Evolutionary conservation across 2,329 filamentous ascomycete species (phyloP).

Genomic region (Sclerotinia glacialis): DNA sequence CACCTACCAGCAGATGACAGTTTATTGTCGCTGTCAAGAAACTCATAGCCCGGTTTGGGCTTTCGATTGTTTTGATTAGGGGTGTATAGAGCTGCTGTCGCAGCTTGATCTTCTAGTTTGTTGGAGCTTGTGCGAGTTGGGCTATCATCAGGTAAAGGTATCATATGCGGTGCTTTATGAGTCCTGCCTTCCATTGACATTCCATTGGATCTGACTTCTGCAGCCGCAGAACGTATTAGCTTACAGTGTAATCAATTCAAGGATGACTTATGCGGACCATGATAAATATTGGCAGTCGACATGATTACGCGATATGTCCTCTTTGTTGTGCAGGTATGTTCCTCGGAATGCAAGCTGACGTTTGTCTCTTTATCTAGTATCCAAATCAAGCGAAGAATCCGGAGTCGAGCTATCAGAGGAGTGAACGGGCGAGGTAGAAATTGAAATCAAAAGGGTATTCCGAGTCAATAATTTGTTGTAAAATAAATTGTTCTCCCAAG

Average conservation of each 20-base stretch:
- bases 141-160: slow-evolving; percentile 36
- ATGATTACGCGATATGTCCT: neutral
- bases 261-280: slow-evolving; percentile 1
- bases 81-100: slow-evolving; percentile 59
- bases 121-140: slow-evolving; percentile 26
- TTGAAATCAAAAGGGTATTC: neutral
- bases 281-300: neutral
- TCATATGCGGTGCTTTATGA: slow-evolving; percentile 25
- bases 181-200: neutral
- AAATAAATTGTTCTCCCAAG: neutral
- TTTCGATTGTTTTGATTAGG: slow-evolving; percentile 41
- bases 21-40: slow-evolving; percentile 52
- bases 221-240: neutral
- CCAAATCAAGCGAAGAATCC: neutral
- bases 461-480: neutral
- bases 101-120: slow-evolving; percentile 48
- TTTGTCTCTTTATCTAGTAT: neutral
- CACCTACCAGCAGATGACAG: slow-evolving; percentile 55
- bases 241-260: neutral
- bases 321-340: slow-evolving; percentile 6
- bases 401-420: neutral
- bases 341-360: slow-evolving; percentile 9
- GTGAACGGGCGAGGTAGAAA: neutral
- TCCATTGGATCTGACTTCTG: slow-evolving; percentile 6
- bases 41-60: slow-evolving; percentile 25